Evolutionary conservation across 345 rosid genomes (phyloP).

Genomic region (Heritiera fomes): DNA sequence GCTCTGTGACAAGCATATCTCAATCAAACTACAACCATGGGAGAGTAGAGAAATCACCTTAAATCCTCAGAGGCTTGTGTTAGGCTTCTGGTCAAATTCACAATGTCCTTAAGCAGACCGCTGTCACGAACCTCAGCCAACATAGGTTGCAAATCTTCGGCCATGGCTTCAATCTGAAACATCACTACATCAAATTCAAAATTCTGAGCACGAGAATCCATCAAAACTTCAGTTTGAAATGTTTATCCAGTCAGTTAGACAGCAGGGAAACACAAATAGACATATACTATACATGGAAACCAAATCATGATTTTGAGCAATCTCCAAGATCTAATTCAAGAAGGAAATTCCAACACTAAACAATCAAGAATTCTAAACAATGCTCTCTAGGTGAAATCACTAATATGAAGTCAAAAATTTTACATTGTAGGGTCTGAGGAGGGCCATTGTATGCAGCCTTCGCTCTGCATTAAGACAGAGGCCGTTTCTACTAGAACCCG

Average conservation of each 20-base stretch:
- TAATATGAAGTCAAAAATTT: background rate
- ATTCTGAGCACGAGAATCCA: slow-evolving; percentile 46
- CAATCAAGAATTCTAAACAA: background rate
- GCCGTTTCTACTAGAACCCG: too few relatives aligned
- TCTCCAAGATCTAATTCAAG: background rate
- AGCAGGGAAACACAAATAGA: background rate
- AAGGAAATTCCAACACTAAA: background rate
- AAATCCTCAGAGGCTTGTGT: slow-evolving; percentile 87
- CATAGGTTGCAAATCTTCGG: slow-evolving; percentile 95
- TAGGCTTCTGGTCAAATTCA: slow-evolving; percentile 76
- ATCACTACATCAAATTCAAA: slow-evolving; percentile 68
- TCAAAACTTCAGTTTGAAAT: slow-evolving; percentile 17
- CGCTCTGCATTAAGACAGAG: too few relatives aligned
- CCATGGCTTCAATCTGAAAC: slow-evolving; percentile 95
- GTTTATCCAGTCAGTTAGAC: slow-evolving; percentile 1
- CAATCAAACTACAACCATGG: background rate
- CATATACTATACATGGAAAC: background rate
- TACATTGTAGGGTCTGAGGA: too few relatives aligned
- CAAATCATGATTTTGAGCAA: background rate
- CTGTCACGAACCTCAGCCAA: slow-evolving; percentile 79
- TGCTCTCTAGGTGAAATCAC: background rate
- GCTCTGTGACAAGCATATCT: background rate
- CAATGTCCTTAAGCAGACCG: slow-evolving; percentile 89
- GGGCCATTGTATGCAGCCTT: too few relatives aligned
- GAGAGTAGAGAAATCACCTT: slow-evolving; percentile 49